Percentiles rank a stretch among this genome's conserved stretches.
Evolutionary conservation across 148 eudicot genomes (phyloP).

Genomic region (Chenopodium suecicum): DNA sequence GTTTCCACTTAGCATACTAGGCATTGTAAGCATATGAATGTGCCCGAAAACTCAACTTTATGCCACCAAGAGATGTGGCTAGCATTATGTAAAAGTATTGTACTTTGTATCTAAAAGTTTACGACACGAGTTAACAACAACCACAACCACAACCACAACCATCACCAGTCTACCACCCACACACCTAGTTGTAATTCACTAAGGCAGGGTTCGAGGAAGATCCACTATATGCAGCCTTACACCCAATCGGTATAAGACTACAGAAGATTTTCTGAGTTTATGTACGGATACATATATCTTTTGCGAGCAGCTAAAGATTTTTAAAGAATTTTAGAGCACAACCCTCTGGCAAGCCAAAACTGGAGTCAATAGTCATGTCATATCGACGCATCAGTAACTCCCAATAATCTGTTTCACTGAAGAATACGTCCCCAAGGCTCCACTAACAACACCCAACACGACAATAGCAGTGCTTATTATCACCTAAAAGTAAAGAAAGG

Average conservation of each 20-base stretch:
- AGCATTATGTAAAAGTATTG: no score
- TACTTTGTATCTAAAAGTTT: background rate
- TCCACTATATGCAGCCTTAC: background rate
- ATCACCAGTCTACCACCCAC: no score
- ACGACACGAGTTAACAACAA: no score
- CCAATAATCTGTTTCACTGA: conserved; percentile 41
- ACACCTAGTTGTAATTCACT: background rate
- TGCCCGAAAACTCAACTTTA: no score
- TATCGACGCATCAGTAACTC: conserved; percentile 27
- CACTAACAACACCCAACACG: conserved; percentile 49
- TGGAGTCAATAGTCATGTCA: background rate
- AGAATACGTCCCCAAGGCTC: conserved; percentile 67
- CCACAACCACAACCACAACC: no score
- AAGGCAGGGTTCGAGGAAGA: background rate
- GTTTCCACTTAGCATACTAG: no score
- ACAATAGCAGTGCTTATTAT: conserved; percentile 42
- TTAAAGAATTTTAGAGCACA: background rate
- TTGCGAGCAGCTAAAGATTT: background rate
- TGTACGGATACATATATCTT: conserved; percentile 1
- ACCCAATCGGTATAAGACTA: background rate
- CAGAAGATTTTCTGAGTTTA: background rate
- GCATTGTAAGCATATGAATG: no score
- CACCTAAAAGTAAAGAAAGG: conserved; percentile 33
- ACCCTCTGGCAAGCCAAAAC: background rate
- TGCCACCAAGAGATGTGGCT: no score